These are phyloP conservation scores for Citrus reticulata DNA, from an alignment of 345 rosid genomes.

Conservation along the genomic window DNA sequence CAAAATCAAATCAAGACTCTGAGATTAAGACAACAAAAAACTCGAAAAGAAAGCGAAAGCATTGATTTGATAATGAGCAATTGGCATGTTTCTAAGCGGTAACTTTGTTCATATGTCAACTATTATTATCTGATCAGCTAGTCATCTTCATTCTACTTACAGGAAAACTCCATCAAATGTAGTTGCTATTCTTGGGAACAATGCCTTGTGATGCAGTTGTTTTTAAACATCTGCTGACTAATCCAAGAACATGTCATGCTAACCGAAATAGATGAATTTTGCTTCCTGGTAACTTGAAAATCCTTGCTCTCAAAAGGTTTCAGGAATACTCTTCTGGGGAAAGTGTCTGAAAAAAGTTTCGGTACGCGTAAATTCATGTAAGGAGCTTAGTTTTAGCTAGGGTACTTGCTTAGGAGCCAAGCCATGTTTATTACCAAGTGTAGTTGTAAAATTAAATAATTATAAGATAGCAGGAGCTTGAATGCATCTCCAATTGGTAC, in stretches of 20 bases:
- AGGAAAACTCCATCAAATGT: neutral
- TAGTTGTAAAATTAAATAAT: neutral
- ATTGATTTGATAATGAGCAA: constrained; percentile 19
- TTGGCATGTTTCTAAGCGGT: neutral
- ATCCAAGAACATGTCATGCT: neutral
- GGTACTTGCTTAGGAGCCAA: neutral
- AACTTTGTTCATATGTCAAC: neutral
- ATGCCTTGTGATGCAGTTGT: neutral
- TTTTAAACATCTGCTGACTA: neutral
- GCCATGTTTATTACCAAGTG: neutral
- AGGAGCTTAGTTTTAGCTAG: neutral
- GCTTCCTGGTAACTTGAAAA: neutral
- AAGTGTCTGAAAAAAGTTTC: neutral
- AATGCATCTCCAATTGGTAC: neutral
- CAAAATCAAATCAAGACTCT: constrained; percentile 19
- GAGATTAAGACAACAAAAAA: constrained; percentile 26
- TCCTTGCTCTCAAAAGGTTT: neutral
- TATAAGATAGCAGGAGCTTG: neutral
- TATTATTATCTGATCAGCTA: neutral
- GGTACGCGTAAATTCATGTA: neutral
- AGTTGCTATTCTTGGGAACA: neutral
- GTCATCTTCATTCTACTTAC: neutral
- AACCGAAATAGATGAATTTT: neutral
- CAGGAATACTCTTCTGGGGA: neutral
- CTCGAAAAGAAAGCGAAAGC: constrained; percentile 65